These are phyloP conservation scores for Apostasia ramifera DNA, from an alignment of 106 monocot genomes.

Conservation along the genomic window DNA sequence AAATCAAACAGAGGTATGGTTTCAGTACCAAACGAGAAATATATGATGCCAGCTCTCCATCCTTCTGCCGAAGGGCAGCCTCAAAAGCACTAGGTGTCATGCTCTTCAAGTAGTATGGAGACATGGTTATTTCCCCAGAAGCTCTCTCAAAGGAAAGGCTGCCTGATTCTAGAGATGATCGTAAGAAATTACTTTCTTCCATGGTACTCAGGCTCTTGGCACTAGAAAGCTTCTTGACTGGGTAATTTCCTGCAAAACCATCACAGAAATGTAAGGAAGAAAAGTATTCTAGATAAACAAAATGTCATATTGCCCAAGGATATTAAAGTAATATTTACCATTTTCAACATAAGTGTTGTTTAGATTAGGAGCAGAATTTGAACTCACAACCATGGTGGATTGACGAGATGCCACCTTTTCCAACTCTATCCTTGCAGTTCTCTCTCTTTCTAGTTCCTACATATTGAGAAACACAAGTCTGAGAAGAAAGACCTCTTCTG, in stretches of 20 bases:
- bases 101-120: conserved; percentile 81
- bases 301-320: not conserved
- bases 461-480: not conserved
- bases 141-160: conserved; percentile 38
- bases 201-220: conserved; percentile 61
- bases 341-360: conserved; percentile 28
- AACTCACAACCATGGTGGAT: conserved; percentile 31
- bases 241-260: conserved; percentile 42
- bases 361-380: conserved; percentile 32
- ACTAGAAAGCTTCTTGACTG: conserved; percentile 44
- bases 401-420: conserved; percentile 60
- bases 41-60: conserved; percentile 93
- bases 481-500: no score
- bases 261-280: not conserved
- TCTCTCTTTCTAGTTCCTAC: conserved; percentile 91
- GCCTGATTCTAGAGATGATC: conserved; percentile 68
- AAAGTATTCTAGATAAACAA: not conserved
- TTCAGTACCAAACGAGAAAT: conserved; percentile 78
- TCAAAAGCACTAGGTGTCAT: conserved; percentile 96
- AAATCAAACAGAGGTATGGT: not conserved
- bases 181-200: conserved; percentile 79
- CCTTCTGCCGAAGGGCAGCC: conserved; percentile 87
- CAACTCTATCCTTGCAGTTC: conserved; percentile 53
- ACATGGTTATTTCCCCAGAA: conserved; percentile 48
- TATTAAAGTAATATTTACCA: conserved; percentile 21